Base-by-base conservation (phyloP, 345 rosid species). In the Excoecaria cochinchinensis region DNA sequence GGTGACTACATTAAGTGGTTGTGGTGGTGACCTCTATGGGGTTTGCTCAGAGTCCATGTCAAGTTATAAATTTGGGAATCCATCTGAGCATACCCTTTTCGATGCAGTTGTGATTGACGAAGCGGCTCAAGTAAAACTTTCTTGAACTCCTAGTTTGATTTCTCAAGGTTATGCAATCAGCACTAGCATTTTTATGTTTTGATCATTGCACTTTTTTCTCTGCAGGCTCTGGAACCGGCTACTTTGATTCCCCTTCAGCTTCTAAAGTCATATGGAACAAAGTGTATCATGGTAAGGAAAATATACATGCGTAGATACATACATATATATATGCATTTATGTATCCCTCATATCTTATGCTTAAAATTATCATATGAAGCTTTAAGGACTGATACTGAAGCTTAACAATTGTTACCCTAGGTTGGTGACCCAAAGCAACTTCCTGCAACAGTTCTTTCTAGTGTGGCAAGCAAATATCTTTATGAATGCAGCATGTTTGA, bases 361-460 rank as follows among this genome's bases (percentile, higher is more conserved):
- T 63, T 25, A 36, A 69, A 67, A 25, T 31, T 60, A 65, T 70
- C 56, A 24, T 46, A 14, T 67, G 57, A 1, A 53, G 55, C 16
- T 38, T 24, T 42, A 12, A 21, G 46, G 17, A 58, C 69, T 60
- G 56, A 70, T 46, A 55, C 73, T 79, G 77, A 76, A 74, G 63
- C 73, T 65, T 39, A 16, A 31, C 40, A 31, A 17, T 72, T 75
- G 22, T 76, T 74, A 66, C 75, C 67, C 5, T 75, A 95, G 99
- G 99, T 92, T 82, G 99, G 99, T 65, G 99, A 95, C 80, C 98
- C 99, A 58, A 95, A 91, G 85, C 98, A 95, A 80, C 99, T 95
- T 78, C 99, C 99, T 61, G 98, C 99, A 44, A 95, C 99, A 6
- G 99, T 95, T 74, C 94, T 95, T 70, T 95, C 99, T 13, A 90